A percentile compares a stretch with the other conserved stretches of the same genome.
These are phyloP conservation scores for Colletotrichum higginsianum DNA, from an alignment of 2,329 filamentous ascomycete genomes.

Conservation along the genomic window DNA sequence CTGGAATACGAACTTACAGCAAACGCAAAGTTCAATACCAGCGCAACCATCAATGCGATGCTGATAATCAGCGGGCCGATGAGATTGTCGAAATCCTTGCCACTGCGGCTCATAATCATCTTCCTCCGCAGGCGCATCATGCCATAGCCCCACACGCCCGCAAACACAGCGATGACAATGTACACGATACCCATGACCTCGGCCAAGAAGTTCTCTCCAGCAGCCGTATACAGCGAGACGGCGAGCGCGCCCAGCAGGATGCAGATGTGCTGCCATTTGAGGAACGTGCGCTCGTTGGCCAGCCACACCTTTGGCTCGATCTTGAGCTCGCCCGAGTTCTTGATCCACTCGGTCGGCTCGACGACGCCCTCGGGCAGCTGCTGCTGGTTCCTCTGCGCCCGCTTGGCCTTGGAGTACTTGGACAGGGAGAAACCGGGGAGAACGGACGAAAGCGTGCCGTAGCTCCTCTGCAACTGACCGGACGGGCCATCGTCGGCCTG, in stretches of 20 bases:
- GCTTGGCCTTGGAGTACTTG: conserved; percentile 76
- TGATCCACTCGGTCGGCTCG: conserved; percentile 90
- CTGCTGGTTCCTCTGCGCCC: conserved; percentile 63
- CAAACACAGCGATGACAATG: conserved; percentile 84
- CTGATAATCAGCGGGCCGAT: conserved; percentile 89
- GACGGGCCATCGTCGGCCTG: conserved; percentile 52
- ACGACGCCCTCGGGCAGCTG: conserved; percentile 88
- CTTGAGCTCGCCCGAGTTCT: conserved; percentile 91
- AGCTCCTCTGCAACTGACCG: conserved; percentile 49
- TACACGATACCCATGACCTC: conserved; percentile 87
- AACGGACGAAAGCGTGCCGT: conserved; percentile 77
- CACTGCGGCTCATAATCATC: conserved; percentile 88
- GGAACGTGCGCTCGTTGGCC: conserved; percentile 96
- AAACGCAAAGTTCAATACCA: conserved; percentile 91
- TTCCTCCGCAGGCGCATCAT: conserved; percentile 82
- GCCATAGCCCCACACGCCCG: conserved; percentile 88
- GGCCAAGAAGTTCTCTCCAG: conserved; percentile 83
- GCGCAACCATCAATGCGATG: conserved; percentile 80
- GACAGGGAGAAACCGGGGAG: conserved; percentile 88
- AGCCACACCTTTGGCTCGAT: conserved; percentile 99
- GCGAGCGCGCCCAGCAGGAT: conserved; percentile 89
- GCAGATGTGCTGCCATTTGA: conserved; percentile 98
- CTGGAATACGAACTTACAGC: conserved; percentile 69
- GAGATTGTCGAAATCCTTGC: conserved; percentile 93
- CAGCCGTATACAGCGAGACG: conserved; percentile 89